phyloP scores from a whole-genome alignment of 441 rosid genomes.

The Daphne laureola region DNA sequence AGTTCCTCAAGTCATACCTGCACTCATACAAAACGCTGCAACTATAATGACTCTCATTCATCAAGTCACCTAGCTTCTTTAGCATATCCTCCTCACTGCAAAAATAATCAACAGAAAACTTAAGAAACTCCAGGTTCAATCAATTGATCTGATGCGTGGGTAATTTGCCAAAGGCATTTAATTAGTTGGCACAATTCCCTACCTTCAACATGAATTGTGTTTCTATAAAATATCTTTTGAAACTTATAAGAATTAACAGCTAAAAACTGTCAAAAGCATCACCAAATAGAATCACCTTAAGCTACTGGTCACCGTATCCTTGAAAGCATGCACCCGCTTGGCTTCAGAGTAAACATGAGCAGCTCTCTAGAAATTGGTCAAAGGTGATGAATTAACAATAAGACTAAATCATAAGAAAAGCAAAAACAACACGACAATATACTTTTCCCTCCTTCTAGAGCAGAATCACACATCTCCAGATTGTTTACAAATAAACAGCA shows the following conservation, averaged over 20 bases:
- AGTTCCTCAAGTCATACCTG: conserved; percentile 42
- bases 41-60: conserved; percentile 15
- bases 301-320: conserved; percentile 44
- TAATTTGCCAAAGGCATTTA: no score
- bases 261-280: no score
- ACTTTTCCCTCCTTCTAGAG: no score
- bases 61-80: conserved; percentile 13
- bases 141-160: no score
- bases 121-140: no score
- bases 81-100: conserved; percentile 19
- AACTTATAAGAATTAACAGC: no score
- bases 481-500: no score
- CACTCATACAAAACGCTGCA: conserved; percentile 86
- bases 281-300: no score
- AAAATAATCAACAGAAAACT: background rate
- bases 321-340: conserved; percentile 69
- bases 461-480: no score
- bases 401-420: background rate
- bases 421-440: background rate
- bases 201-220: no score
- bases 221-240: no score
- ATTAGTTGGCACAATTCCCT: no score
- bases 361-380: conserved; percentile 52
- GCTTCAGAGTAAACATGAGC: conserved; percentile 91
- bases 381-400: background rate